Base-by-base conservation (phyloP, 768 basidiomycete genomes). In the Auriscalpium vulgare region DNA sequence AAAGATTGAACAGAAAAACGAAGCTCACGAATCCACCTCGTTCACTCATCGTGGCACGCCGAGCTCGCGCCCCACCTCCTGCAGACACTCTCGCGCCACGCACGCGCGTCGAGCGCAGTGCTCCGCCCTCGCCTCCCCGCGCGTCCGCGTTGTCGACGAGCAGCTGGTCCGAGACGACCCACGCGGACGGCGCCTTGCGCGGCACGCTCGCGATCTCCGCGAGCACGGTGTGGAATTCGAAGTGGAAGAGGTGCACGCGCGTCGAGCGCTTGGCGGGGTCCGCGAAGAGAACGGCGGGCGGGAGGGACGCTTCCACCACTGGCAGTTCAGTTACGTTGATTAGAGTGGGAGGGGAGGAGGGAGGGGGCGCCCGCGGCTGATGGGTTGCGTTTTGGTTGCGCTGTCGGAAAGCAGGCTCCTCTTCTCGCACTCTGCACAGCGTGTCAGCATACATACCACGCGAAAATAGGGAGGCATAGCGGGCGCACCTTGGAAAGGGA, bases 371-470 rank as follows among this genome's bases (percentile, higher is more conserved):
- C 2, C 40, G 11, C 3, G 40, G 40, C 40, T 43, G 40, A 3
- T 43, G 40, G n/a, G 40, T 43, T 2, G 40, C 40, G 40, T 43
- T 17, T 43, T 43, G 11, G 40, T 3, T 43, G 40, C 3, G 11
- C 40, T 17, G n/a, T 43, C 40, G n/a, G 40, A 87, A 7, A 85
- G 65, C 67, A 13, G 98, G 66, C 63, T 99, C 95, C 62, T 84
- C 65, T 95, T 92, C 68, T 97, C 93, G 23, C 91, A 95, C 0
- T 87, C 84, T 0, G 88, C 87, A 85, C 86, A 88, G 10, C 92
- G 69, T 2, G 84, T 43, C 40, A 43, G 40, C 2, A 29, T 5
- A 29, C 23, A 29, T 5, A 43, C n/a, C n/a, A n/a, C n/a, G n/a
- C n/a, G n/a, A n/a, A n/a, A n/a, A n/a, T n/a, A n/a, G n/a, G n/a